Evolutionary conservation across 78 protist species (phyloP).

Genomic region (Speleostelium caveatum): DNA sequence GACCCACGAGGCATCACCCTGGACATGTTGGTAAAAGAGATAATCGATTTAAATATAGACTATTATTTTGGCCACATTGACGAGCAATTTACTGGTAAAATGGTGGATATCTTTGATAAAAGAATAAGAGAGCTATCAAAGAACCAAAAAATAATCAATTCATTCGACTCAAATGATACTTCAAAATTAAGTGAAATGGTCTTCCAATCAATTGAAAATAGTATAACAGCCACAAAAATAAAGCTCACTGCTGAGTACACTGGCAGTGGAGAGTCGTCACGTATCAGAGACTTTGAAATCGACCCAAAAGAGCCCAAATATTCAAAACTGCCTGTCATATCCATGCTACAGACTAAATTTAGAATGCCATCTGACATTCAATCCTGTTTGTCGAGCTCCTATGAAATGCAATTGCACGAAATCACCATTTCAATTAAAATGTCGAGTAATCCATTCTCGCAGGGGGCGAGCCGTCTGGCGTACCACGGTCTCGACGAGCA

Average conservation of each 20-base stretch:
- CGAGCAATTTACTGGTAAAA: not conserved
- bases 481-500: not conserved
- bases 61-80: slow-evolving; percentile 16
- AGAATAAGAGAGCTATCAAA: not conserved
- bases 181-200: not conserved
- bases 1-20: not conserved
- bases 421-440: not conserved
- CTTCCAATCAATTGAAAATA: not conserved
- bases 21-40: not conserved
- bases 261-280: not conserved
- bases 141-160: not conserved
- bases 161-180: slow-evolving; percentile 4
- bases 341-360: slow-evolving; percentile 1
- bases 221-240: not conserved
- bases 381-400: not conserved
- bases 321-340: not conserved
- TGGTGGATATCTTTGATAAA: slow-evolving; percentile 16
- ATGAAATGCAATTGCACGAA: slow-evolving; percentile 1
- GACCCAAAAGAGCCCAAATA: not conserved
- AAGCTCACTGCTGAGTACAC: not conserved
- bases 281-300: not conserved
- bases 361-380: not conserved
- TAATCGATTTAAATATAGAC: not conserved
- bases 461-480: not conserved
- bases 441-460: not conserved